Base-by-base conservation (phyloP, 176 grass and related monocot species). In the Tillandsia fasciculata region DNA sequence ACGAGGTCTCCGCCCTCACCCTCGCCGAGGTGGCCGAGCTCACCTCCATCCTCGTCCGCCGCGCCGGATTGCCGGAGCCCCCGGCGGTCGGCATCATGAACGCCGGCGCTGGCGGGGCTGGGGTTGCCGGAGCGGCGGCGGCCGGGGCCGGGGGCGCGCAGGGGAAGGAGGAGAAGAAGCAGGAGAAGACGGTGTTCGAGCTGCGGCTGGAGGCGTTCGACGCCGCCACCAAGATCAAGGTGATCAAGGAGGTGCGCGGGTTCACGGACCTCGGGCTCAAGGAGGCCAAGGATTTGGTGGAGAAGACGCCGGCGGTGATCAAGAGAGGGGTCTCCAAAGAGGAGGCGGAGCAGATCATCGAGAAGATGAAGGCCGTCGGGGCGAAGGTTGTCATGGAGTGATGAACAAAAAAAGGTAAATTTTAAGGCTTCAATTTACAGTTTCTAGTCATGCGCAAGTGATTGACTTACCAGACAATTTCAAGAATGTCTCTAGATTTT, bases 261-360 rank as follows among this genome's bases (percentile, higher is more conserved):
- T 97, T 97, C 69, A 97, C 93, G 2, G 86, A 90, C 54, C 77
- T 97, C 24, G 93, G 93, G 2, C 78, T 97, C 22, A 97, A 97
- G 88, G 93, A 96, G 81, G 93, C 93, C 2, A 96, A 96, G 77
- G 93, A 97, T 52, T 81, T 97, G 53, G 89, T 97, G 66, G 89
- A 97, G 81, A 97, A 97, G 79, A 83, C 86, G 12, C 93, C 89
- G 2, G 49, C 86, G 0, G 79, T 92, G 50, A 92, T 97, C 61
- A 97, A 92, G 77, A 72, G 82, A 9, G 93, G 93, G 1, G 24
- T 92, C 14, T 85, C 89, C 3, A 97, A 97, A 69, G 89, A 97
- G 77, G 93, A 97, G 12, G 93, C 89, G 0, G 71, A 85, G 80
- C 67, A 79, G 47, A 92, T 97, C 14, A 81, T 97, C 6, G 93